These are phyloP conservation scores for Eimeria acervulina DNA, from an alignment of 169 alveolate species.

Conservation along the genomic window DNA sequence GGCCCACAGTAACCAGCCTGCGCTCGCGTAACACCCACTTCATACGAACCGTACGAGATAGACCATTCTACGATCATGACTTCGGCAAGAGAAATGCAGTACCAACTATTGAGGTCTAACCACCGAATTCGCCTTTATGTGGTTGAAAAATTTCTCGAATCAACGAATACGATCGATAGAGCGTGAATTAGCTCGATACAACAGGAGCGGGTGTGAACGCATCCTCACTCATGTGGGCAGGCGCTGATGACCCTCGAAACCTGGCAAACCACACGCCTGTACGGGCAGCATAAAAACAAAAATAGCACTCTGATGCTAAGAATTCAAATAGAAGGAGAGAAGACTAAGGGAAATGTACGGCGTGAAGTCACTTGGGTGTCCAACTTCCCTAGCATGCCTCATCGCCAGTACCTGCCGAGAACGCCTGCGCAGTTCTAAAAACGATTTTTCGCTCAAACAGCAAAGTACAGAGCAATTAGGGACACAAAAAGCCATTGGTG, in stretches of 20 bases:
- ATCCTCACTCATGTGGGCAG: neutral
- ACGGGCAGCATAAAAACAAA: neutral
- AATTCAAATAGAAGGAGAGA: neutral
- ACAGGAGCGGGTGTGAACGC: neutral
- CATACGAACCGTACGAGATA: neutral
- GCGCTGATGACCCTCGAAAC: neutral
- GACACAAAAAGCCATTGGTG: neutral
- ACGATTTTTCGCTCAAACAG: neutral
- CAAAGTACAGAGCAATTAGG: neutral
- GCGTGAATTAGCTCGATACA: neutral
- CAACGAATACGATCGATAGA: neutral
- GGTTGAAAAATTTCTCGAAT: neutral
- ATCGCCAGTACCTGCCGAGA: neutral
- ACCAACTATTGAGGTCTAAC: neutral
- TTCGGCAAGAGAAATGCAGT: neutral
- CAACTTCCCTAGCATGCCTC: neutral
- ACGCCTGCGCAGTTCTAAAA: neutral
- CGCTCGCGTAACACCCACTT: neutral
- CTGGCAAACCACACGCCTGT: neutral
- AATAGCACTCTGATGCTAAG: neutral
- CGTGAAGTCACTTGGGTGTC: no score
- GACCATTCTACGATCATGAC: neutral
- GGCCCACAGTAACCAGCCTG: neutral
- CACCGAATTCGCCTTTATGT: neutral
- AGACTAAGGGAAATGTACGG: neutral